phyloP scores from a whole-genome alignment of 805 yeast species.

The Clavispora phyllophila region DNA sequence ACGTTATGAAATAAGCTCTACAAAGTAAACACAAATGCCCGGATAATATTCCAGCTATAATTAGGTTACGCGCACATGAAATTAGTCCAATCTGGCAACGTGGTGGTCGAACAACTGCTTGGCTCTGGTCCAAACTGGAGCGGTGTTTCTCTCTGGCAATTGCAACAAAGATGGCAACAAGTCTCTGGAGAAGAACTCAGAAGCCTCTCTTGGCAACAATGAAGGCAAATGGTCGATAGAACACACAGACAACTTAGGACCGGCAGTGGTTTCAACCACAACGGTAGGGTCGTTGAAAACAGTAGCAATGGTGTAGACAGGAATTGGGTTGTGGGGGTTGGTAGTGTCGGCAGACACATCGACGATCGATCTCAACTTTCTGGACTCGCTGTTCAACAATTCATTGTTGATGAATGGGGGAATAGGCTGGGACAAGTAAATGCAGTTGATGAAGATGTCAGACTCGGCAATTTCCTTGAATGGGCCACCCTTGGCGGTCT shows the following conservation, averaged over 20 bases:
- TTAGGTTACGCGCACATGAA: neutral
- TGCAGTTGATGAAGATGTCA: constrained; percentile 93
- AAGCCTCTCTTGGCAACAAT: constrained; percentile 92
- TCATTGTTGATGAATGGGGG: constrained; percentile 82
- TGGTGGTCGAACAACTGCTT: constrained; percentile 78
- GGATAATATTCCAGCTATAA: neutral
- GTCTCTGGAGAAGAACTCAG: constrained; percentile 85
- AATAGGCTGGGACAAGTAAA: constrained; percentile 87
- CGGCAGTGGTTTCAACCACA: constrained; percentile 66
- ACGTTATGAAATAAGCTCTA: neutral
- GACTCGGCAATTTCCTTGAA: constrained; percentile 83
- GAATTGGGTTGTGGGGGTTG: constrained; percentile 96
- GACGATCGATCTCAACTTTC: constrained; percentile 86
- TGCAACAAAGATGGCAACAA: constrained; percentile 84
- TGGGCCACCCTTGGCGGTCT: constrained; percentile 96
- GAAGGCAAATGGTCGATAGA: constrained; percentile 97
- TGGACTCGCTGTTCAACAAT: constrained; percentile 55
- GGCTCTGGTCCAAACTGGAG: constrained; percentile 92
- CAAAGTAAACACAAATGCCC: no score
- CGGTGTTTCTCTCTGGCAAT: constrained; percentile 72
- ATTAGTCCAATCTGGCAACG: constrained; percentile 56
- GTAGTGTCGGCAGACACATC: constrained; percentile 99
- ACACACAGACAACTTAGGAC: constrained; percentile 85
- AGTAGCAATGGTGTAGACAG: constrained; percentile 87
- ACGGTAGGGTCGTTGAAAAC: constrained; percentile 91